Conservation (phyloP, 129 eudicot genomes). For the Arctium minus region DNA sequence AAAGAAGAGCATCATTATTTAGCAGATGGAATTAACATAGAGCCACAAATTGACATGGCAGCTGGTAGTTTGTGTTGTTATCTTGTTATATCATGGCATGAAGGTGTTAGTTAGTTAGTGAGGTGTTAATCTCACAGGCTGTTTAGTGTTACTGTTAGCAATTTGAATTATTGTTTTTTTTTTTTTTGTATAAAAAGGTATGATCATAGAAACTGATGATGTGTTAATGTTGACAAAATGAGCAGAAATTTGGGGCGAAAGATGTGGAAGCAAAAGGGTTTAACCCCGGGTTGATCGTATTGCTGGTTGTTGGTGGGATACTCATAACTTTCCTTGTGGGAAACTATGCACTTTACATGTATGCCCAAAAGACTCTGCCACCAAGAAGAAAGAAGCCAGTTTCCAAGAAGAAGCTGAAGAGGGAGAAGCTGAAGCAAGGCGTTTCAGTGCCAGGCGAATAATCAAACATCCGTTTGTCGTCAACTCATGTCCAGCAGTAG, state of each 20-base stretch:
- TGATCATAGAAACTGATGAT: not conserved
- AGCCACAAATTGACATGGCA: not conserved
- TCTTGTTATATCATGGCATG: not conserved
- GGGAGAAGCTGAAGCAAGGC: conserved; percentile 97
- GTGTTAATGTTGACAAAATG: not conserved
- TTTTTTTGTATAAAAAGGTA: not conserved
- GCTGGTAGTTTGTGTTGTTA: not conserved
- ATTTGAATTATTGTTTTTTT: not conserved
- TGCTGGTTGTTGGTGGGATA: conserved; percentile 83
- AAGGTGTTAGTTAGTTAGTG: not conserved
- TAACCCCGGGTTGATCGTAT: conserved; percentile 92
- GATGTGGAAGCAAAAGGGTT: conserved; percentile 56
- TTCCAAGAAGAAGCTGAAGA: conserved; percentile 98
- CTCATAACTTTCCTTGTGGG: conserved; percentile 74
- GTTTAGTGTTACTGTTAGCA: not conserved
- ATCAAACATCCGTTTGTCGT: conserved; percentile 7
- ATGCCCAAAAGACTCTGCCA: conserved; percentile 90
- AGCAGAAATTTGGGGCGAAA: not conserved
- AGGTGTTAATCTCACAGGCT: not conserved
- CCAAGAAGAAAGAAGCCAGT: conserved; percentile 96
- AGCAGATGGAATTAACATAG: not conserved
- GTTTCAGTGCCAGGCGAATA: conserved; percentile 97
- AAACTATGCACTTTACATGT: conserved; percentile 70
- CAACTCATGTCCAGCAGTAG: conserved; percentile 3
- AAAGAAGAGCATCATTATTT: not conserved